Base-by-base conservation (phyloP, 163 green algal species). In the Chlorella variabilis region DNA sequence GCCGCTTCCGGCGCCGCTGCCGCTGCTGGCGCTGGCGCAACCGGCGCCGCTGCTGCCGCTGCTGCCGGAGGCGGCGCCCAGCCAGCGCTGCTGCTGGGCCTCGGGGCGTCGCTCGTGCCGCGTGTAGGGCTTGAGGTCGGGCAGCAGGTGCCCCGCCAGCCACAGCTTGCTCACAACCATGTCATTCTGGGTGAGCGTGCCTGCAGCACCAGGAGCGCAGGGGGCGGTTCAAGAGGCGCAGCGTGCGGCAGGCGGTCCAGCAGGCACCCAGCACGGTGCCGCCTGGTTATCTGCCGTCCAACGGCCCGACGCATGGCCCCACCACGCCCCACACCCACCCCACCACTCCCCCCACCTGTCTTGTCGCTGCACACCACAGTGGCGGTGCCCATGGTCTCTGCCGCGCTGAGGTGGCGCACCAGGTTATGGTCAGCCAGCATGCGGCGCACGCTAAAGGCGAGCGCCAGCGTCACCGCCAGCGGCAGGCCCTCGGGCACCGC, bases 291-390 rank as follows among this genome's bases (percentile, higher is more conserved):
- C 15, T 54, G 45, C 45, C 15, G 45, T 15, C 11, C 45, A 54
- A 11, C 11, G 11, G 15, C 15, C 45, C 45, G 6, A 63, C 54
- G 18, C 18, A 63, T 11, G 54, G 18, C 20, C 54, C 18, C 6
- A 29, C 18, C 54, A n/a, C 18, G 23, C 20, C 54, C 54, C 23
- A 33, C 20, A 63, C 23, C 15, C 23, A 29, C 23, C 23, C 9
- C 23, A 63, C 18, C 54, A 33, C 68, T 58, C 61, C 45, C 11
- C 45, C 45, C 45, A 81, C 89, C 89, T 25, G 95, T 98, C 82
- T 98, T 98, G 87, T 98, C 95, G 23, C 88, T 94, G 88, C 92
- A 97, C 66, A 98, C 94, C 33, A 92, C 91, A n/a, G 94, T 98
- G 36, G 90, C 90, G 29, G 83, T 93, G 25, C 91, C 95, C 93